Evolutionary conservation across 2,329 filamentous ascomycete genomes (phyloP), one percentile per base, ranked within the genome.

Genomic region (Lecanoromycetidae sp.): DNA sequence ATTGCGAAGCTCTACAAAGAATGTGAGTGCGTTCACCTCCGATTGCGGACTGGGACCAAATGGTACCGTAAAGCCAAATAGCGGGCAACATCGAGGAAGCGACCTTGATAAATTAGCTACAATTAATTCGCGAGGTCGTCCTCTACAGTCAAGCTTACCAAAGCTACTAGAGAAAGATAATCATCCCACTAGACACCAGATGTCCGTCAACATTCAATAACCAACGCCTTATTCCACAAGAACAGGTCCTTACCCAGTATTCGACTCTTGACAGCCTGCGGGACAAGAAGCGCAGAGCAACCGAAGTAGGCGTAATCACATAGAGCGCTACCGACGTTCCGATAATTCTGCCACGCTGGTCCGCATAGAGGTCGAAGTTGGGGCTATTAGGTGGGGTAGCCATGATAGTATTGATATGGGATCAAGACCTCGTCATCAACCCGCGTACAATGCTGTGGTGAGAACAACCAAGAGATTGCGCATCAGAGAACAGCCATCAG

Each of bases 111-210:
- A 4, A 23, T 48, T 30, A 48, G 38, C 26, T 19, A 9, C 26
- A 13, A 6, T 2, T 9, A 15, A 25, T 17, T 5, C 15, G 12
- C 9, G 34, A 34, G 15, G 15, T 9, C 10, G 15, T 12, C 25
- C 23, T 12, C 22, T 13, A 15, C 13, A 26, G 13, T 22, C 12
- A 12, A 9, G n/a, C 20, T 23, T 36, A 48, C 46, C 13, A 48
- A 25, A 15, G 44, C 23, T 15, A 48, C n/a, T n/a, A 51, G 22
- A 12, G 37, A 26, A 4, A 44, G 22, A 1, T 44, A 9, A 39
- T 51, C 45, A 25, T 51, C 49, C 44, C 45, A 51, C 48, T 46
- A 9, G 25, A n/a, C 10, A 36, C 10, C 6, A 10, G 5, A 36
- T 3, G 25, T 22, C 2, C 30, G 27, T 41, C 29, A 26, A 25